Evolutionary conservation across 345 rosid genomes (phyloP), one percentile per base, ranked within the genome.

Genomic region (Leavenworthia alabamica): DNA sequence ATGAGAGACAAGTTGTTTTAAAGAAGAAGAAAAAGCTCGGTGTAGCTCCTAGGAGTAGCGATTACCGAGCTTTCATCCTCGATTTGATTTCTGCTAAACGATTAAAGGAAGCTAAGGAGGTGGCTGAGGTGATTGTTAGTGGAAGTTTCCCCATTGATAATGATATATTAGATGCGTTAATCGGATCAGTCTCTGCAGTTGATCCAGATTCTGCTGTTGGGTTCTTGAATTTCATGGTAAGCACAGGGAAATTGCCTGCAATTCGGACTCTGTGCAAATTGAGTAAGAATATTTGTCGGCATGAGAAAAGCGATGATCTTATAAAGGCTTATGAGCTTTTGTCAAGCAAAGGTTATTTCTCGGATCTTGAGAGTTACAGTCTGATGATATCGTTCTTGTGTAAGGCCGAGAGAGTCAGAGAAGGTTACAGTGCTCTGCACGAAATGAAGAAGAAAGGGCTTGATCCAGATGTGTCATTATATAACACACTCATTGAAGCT

Each of bases 11-110:
- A 41, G 64, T 49, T 35, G 76, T 83, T n/a, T 57, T 89, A 63
- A 89, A 86, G 88, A 84, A 82, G 86, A 89, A 92, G 80, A 78
- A 89, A 68, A 92, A 92, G 75, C 77, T 92, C 7, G 95, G 98
- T 28, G 98, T 86, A 55, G 93, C 93, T 12, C 98, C 98, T 0
- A 85, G 93, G 81, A 72, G 75, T 50, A 76, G 59, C 1, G 95
- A 92, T 24, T 92, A 92, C 52, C 64, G 80, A 44, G 90, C 79
- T 41, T 82, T 83, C 33, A 78, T 89, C 49, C 57, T 86, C 37
- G 79, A 68, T 62, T 72, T 92, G 81, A 82, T 89, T 49, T 65
- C 72, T 0, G 81, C 79, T 72, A 85, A 83, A 70, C 67, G 73
- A 61, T 70, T 74, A 23, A 7, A 4, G 6, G 97, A 89, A 77